Base-by-base conservation (phyloP, 2,329 filamentous ascomycete species). In the Talaromyces sp. region DNA sequence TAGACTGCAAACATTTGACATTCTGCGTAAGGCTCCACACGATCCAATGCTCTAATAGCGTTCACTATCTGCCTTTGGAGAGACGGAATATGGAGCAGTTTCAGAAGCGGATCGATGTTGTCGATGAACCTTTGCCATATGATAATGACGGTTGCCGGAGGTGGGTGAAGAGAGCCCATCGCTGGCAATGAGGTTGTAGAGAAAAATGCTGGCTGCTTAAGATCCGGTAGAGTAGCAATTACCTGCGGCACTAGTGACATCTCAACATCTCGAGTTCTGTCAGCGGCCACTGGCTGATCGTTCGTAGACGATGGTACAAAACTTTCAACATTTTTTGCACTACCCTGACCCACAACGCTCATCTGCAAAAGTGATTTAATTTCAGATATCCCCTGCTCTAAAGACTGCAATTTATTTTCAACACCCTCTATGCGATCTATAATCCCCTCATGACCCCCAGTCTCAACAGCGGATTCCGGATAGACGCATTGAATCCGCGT, bases 71-170 rank as follows among this genome's bases (percentile, higher is more conserved):
- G 27, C 19, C 22, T 57, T 10, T 63, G 62, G 3, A 50, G 27
- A 5, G 52, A 59, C 0, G 62, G 41, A 7, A 24, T 22, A 5
- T 63, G 62, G 22, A 58, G 24, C 7, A 52, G 10, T 43, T 63
- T 63, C 24, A 47, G 43, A 13, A 63, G 41, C 13, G 54, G 54
- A 43, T 63, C 19, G n/a, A 63, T 35, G 33, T 39, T 49, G 35
- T 63, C 52, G 10, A 63, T 11, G 57, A 59, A 59, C 31, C 56
- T 49, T 16, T 63, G 62, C 62, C 62, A 63, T 37, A 63, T 43
- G 19, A 58, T 43, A 31, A 63, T n/a, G 41, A 50, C 19, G 11
- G 8, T 41, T 16, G 27, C 14, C 4, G 52, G n/a, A 16, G 19
- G 4, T 39, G 62, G 62, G 57, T 58, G 62, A 16, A 47, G 27